Evolutionary conservation across 2,329 filamentous ascomycete genomes (phyloP), one percentile per base, ranked within the genome.

Genomic region (Diplodia sapinea): DNA sequence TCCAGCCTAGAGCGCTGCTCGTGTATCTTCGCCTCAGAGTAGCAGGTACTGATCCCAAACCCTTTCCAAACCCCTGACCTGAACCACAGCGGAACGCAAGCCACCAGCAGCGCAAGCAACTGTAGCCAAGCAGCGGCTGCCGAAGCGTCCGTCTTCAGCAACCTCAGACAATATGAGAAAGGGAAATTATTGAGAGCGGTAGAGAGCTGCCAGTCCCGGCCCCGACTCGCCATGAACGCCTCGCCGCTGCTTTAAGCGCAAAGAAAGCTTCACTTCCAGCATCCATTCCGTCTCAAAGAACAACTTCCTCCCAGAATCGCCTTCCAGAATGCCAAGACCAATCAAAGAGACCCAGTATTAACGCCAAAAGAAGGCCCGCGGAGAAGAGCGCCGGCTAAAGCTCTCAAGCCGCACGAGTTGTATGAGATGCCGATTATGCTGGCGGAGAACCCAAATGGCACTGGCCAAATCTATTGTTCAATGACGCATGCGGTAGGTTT

Each of bases 301-400:
- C 17, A 62, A 43, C 57, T 29, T 62, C 57, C 57, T 55, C 57
- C 15, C 9, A 17, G 40, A 36, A 49, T 62, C 40, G 57, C 57
- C 57, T 17, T 49, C 8, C 40, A 17, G 50, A 20, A 62, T 62
- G 57, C 57, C 26, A 62, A 50, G 31, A 12, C 40, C 26, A 29
- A 62, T 20, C 26, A 20, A 62, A 50, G 7, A 20, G 20, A 29
- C 23, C 26, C 29, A 17, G n/a, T 26, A 26, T 62, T 5, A 49
- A 36, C 57, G 57, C 57, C 56, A 61, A 43, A 61, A 40, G n/a
- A 26, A 47, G 55, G 7, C 15, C n/a, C 15, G 43, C n/a, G 9
- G 56, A 17, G 15, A 31, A 43, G 8, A 31, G 26, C 26, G 57
- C 40, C 57, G 20, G 31, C 12, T 12, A 50, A 50, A n/a, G n/a